Conservation (phyloP, 768 basidiomycete species). For the Termitomyces sp. region DNA sequence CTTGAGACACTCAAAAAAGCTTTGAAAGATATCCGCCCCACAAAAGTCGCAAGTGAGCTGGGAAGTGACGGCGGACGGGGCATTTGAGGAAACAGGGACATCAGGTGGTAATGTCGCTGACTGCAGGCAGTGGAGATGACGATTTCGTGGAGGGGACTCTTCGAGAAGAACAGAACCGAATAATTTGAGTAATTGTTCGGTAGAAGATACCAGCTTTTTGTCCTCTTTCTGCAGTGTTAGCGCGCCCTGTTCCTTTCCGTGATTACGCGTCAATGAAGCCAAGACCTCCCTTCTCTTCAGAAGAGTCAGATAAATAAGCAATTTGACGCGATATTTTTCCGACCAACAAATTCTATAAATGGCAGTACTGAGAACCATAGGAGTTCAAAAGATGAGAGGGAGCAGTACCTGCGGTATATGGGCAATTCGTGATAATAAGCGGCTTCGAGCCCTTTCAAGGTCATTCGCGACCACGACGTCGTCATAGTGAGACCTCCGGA, state of each 20-base stretch:
- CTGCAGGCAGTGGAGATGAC: conserved; percentile 20
- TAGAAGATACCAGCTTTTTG: conserved; percentile 17
- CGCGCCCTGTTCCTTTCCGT: background rate
- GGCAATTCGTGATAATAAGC: conserved; percentile 76
- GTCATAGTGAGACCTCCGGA: conserved; percentile 79
- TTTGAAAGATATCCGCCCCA: conserved; percentile 77
- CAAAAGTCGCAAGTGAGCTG: conserved; percentile 73
- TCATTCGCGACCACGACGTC: conserved; percentile 86
- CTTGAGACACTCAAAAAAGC: conserved; percentile 67
- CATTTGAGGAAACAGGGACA: background rate
- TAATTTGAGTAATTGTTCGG: conserved; percentile 40
- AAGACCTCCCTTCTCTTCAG: conserved; percentile 18
- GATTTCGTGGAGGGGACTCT: conserved; percentile 35
- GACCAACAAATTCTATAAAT: conserved; percentile 66
- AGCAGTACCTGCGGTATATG: conserved; percentile 67
- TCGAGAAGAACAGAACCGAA: conserved; percentile 53
- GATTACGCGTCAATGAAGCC: background rate
- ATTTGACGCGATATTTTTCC: conserved; percentile 77
- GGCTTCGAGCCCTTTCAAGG: conserved; percentile 52
- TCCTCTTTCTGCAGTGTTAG: background rate
- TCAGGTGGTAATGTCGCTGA: background rate
- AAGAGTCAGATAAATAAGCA: conserved; percentile 58
- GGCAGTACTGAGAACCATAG: background rate
- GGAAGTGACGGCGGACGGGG: conserved; percentile 15
- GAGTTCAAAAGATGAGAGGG: conserved; percentile 10